Conservation (phyloP, 805 yeast genomes). For the Yarrowia keelungensis region DNA sequence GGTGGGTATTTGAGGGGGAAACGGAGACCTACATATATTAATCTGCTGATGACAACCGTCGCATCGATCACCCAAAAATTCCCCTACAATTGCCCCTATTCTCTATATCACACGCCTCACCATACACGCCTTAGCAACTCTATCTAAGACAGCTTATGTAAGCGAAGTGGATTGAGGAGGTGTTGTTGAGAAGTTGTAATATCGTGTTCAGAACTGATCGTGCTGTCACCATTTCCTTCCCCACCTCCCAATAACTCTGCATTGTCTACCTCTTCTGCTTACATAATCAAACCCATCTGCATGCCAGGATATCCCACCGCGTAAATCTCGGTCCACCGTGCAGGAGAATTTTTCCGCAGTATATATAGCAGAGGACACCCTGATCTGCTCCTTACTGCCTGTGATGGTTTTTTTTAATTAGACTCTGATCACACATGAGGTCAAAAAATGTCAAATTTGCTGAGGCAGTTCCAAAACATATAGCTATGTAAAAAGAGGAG, state of each 20-base stretch:
- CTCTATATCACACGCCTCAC: neutral
- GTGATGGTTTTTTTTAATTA: constrained; percentile 38
- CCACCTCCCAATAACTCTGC: no score
- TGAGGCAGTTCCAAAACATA: constrained; percentile 26
- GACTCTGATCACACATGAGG: constrained; percentile 38
- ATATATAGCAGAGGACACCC: constrained; percentile 5
- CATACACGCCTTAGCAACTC: constrained; percentile 6
- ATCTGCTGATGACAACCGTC: no score
- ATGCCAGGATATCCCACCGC: neutral
- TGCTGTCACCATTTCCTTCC: no score
- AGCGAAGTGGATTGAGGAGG: no score
- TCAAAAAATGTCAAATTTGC: constrained; percentile 37
- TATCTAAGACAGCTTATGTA: neutral
- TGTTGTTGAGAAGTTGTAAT: no score
- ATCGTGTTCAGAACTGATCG: no score
- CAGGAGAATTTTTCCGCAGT: constrained; percentile 21
- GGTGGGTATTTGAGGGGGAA: neutral
- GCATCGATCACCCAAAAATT: no score
- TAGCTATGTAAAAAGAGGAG: neutral
- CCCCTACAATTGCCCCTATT: no score
- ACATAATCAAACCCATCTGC: neutral
- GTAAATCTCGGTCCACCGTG: neutral
- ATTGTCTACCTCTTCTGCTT: neutral
- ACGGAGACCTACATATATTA: no score
- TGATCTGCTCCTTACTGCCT: constrained; percentile 18